These are phyloP conservation scores for Pleurotus citrinopileatus DNA, from an alignment of 768 basidiomycete species.

Conservation along the genomic window DNA sequence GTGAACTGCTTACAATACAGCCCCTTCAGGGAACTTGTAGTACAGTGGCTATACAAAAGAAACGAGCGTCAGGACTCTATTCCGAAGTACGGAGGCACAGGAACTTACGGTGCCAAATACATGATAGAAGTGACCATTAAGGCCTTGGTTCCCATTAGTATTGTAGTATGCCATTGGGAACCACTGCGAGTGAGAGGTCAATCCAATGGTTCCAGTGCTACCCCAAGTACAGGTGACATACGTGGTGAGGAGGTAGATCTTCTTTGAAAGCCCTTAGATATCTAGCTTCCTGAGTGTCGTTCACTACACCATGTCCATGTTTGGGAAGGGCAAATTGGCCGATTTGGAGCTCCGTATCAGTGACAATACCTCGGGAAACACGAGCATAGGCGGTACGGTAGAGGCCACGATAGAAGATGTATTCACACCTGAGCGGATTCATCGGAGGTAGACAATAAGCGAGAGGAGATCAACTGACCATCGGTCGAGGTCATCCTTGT, in stretches of 20 bases:
- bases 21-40: conserved; percentile 45
- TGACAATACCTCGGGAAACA: conserved; percentile 78
- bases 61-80: conserved; percentile 15
- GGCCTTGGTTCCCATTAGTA: conserved; percentile 47
- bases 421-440: conserved; percentile 73
- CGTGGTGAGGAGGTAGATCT: conserved; percentile 61
- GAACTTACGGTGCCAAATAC: conserved; percentile 66
- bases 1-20: conserved; percentile 31
- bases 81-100: background rate
- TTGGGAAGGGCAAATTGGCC: conserved; percentile 79
- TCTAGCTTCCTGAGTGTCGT: conserved; percentile 60
- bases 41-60: conserved; percentile 43
- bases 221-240: conserved; percentile 26
- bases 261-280: conserved; percentile 70
- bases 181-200: conserved; percentile 45
- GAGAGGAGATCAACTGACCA: conserved; percentile 35
- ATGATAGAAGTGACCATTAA: conserved; percentile 73
- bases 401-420: conserved; percentile 80
- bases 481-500: conserved; percentile 65
- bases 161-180: conserved; percentile 74
- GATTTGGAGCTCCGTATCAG: conserved; percentile 89
- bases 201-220: background rate
- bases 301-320: conserved; percentile 46
- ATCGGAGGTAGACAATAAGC: background rate
- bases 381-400: conserved; percentile 82